These are phyloP conservation scores for Umbilicus rupestris DNA, from an alignment of 164 flowering plant species.

Conservation along the genomic window DNA sequence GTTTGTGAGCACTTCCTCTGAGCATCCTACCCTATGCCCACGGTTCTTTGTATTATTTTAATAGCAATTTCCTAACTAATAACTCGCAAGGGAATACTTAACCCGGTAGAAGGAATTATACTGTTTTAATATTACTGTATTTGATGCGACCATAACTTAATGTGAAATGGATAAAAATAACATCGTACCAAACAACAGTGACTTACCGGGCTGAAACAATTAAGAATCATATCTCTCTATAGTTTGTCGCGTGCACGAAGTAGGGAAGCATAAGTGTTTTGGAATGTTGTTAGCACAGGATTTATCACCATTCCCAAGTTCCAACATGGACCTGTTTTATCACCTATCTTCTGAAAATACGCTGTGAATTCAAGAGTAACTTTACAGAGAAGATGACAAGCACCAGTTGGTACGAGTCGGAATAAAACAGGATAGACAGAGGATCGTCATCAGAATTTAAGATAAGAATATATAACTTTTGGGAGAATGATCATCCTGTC, in stretches of 20 bases:
- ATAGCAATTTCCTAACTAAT: too few relatives aligned
- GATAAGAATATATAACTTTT: slow-evolving; percentile 7
- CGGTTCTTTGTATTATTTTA: background rate
- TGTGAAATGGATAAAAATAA: too few relatives aligned
- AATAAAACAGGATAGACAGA: background rate
- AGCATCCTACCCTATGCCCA: background rate
- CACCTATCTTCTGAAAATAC: background rate
- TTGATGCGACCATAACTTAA: too few relatives aligned
- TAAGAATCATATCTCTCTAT: background rate
- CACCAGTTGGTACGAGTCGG: background rate
- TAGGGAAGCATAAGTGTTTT: background rate
- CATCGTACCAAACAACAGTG: background rate
- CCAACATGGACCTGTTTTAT: background rate
- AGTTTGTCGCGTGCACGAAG: background rate
- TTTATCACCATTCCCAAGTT: slow-evolving; percentile 3
- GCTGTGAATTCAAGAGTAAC: background rate
- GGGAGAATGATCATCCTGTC: slow-evolving; percentile 1
- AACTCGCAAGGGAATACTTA: too few relatives aligned
- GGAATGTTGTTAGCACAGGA: background rate
- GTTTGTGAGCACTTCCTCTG: background rate
- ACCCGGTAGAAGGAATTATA: too few relatives aligned
- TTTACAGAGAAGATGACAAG: background rate
- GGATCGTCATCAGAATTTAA: slow-evolving; percentile 2
- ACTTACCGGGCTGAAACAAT: background rate
- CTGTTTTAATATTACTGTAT: too few relatives aligned